Percentiles rank a stretch among this genome's conserved stretches.
Evolutionary conservation across 148 eudicot species (phyloP).

Genomic region (Cornus suecica): DNA sequence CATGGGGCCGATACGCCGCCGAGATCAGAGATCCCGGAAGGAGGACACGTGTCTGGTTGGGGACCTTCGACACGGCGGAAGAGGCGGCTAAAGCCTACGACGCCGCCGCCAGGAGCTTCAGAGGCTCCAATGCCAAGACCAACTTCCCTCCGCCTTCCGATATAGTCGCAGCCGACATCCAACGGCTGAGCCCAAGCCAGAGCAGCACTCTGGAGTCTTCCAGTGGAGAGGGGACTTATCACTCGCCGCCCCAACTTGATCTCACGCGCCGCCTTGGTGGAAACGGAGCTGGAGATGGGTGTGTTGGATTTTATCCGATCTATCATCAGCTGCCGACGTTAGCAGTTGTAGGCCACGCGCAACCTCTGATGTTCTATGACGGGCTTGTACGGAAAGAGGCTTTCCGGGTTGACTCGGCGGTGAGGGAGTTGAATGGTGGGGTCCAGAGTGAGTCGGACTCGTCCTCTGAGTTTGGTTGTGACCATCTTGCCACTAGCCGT

Average conservation of each 20-base stretch:
- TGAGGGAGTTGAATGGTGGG: slow-evolving; percentile 3
- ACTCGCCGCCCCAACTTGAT: slow-evolving; percentile 6
- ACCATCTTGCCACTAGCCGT: background rate
- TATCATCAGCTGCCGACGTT: background rate
- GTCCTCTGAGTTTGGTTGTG: slow-evolving; percentile 26
- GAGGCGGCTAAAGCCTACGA: slow-evolving; percentile 41
- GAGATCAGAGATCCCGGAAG: slow-evolving; percentile 31
- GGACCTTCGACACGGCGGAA: slow-evolving; percentile 38
- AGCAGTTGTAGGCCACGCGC: slow-evolving; percentile 6
- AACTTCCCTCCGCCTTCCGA: slow-evolving; percentile 27
- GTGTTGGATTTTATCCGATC: background rate
- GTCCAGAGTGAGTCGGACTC: slow-evolving; percentile 32
- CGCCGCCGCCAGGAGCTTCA: slow-evolving; percentile 30
- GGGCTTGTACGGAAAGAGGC: slow-evolving; percentile 13
- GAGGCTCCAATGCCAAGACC: slow-evolving; percentile 34
- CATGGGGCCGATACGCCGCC: slow-evolving; percentile 40
- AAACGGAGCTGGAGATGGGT: background rate
- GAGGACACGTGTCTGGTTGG: slow-evolving; percentile 39
- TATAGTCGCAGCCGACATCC: too few species aligned
- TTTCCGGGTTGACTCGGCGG: slow-evolving; percentile 2
- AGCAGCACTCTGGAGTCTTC: slow-evolving; percentile 39
- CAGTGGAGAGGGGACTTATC: slow-evolving; percentile 1
- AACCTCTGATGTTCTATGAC: slow-evolving; percentile 13
- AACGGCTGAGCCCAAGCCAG: slow-evolving; percentile 26
- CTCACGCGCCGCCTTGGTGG: slow-evolving; percentile 27